Percentiles rank a stretch among this genome's conserved stretches.
Evolutionary conservation across 2,329 filamentous ascomycete species (phyloP).

Genomic region (Calonectria pseudoreteaudii): DNA sequence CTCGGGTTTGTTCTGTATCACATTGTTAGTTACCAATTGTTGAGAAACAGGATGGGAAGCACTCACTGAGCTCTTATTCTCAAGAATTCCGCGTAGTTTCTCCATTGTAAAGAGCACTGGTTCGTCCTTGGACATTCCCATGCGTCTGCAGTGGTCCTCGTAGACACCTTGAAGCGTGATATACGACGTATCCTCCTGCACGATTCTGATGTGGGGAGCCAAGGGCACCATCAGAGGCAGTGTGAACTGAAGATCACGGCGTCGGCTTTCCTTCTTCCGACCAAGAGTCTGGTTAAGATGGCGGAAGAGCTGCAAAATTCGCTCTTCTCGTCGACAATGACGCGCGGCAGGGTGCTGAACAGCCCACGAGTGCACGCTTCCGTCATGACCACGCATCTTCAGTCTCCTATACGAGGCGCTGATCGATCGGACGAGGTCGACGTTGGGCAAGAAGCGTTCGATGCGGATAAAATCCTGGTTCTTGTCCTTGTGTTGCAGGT

Average conservation of each 20-base stretch:
- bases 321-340: constrained; percentile 92
- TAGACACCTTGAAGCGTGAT: constrained; percentile 95
- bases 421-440: constrained; percentile 91
- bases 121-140: constrained; percentile 92
- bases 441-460: constrained; percentile 94
- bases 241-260: constrained; percentile 95
- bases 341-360: constrained; percentile 95
- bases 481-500: constrained; percentile 97
- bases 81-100: constrained; percentile 82
- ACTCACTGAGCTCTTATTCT: constrained; percentile 73
- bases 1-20: constrained; percentile 72
- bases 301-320: constrained; percentile 94
- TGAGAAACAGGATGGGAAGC: neutral
- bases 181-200: constrained; percentile 95
- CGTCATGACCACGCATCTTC: constrained; percentile 97
- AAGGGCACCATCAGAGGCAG: constrained; percentile 95
- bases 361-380: constrained; percentile 95
- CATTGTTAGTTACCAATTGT: constrained; percentile 23
- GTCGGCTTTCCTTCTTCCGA: constrained; percentile 94
- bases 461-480: constrained; percentile 99
- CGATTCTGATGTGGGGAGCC: constrained; percentile 92
- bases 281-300: constrained; percentile 94
- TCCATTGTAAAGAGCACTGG: constrained; percentile 96
- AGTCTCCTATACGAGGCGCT: constrained; percentile 92
- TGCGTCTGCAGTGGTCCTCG: constrained; percentile 93